phyloP scores from a whole-genome alignment of 2,329 filamentous ascomycete species.

The Neofusicoccum ribis region DNA sequence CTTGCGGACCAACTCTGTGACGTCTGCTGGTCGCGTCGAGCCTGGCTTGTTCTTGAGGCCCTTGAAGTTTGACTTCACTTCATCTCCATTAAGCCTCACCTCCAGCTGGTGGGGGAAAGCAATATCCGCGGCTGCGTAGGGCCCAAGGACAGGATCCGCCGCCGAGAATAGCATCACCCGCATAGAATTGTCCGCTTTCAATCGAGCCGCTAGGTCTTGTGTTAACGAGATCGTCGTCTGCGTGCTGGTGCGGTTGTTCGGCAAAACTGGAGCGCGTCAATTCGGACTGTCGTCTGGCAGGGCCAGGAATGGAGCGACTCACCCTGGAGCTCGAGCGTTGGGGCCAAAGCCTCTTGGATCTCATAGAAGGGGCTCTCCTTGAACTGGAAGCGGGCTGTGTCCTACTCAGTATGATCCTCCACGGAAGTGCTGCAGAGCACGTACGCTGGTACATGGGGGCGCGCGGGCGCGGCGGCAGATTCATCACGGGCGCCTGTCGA shows the following conservation, averaged over 20 bases:
- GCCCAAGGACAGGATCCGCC: conserved; percentile 48
- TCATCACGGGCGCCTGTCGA: conserved; percentile 23
- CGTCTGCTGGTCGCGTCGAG: conserved; percentile 88
- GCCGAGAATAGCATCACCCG: conserved; percentile 85
- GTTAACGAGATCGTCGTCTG: conserved; percentile 61
- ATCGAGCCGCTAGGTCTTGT: conserved; percentile 53
- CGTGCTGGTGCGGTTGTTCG: conserved; percentile 59
- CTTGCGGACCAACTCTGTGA: conserved; percentile 74
- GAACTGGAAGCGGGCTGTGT: conserved; percentile 53
- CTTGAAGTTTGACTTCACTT: conserved; percentile 89
- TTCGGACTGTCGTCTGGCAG: not conserved
- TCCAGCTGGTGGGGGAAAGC: conserved; percentile 91
- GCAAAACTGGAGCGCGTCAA: conserved; percentile 51
- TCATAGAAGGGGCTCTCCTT: conserved; percentile 86
- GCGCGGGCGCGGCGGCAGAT: not conserved
- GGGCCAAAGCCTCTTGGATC: conserved; percentile 64
- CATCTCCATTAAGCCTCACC: conserved; percentile 82
- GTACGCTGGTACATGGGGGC: conserved; percentile 7
- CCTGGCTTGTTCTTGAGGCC: conserved; percentile 96
- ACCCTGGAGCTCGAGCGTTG: conserved; percentile 72
- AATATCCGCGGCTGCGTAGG: conserved; percentile 60
- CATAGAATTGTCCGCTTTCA: conserved; percentile 62
- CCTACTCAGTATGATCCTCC: conserved; percentile 22
- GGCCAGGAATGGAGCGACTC: conserved; percentile 34
- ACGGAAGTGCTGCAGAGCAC: not conserved